Conservation (phyloP, 768 basidiomycete genomes). For the Grammothele lineata region DNA sequence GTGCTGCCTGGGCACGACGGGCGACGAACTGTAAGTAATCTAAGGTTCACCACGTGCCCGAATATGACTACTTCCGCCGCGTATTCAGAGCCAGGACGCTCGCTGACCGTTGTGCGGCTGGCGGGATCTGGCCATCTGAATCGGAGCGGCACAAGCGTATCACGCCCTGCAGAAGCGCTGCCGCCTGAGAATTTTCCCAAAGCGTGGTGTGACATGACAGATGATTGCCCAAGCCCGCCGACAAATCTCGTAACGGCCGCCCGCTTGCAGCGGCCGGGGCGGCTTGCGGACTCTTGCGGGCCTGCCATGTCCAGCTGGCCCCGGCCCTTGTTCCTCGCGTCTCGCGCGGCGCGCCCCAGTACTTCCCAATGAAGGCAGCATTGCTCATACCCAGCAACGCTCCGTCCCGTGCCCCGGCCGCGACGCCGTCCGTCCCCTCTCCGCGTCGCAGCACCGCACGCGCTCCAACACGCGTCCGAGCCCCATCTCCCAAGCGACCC, state of each 20-base stretch:
- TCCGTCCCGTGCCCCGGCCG: neutral
- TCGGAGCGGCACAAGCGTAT: neutral
- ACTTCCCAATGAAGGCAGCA: too few relatives aligned
- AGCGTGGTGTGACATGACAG: slow-evolving; percentile 11
- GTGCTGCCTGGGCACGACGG: slow-evolving; percentile 3
- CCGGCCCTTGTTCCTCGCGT: too few relatives aligned
- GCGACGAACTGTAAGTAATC: slow-evolving; percentile 7
- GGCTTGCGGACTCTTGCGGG: too few relatives aligned
- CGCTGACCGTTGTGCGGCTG: too few relatives aligned
- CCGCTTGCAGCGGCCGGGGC: slow-evolving; percentile 7
- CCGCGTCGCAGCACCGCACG: too few relatives aligned
- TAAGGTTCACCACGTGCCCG: slow-evolving; percentile 13
- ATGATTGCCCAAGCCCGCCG: slow-evolving; percentile 4
- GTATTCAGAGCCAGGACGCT: slow-evolving; percentile 2
- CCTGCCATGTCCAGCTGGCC: too few relatives aligned
- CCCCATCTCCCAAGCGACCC: neutral
- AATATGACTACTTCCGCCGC: slow-evolving; percentile 16
- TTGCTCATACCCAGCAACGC: too few relatives aligned
- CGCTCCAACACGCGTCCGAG: neutral
- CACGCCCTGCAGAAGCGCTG: neutral
- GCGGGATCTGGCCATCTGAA: neutral
- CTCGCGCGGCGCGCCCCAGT: too few relatives aligned
- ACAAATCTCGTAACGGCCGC: slow-evolving; percentile 7
- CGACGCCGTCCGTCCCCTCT: too few relatives aligned
- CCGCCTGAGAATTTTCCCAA: slow-evolving; percentile 17